phyloP scores from a whole-genome alignment of 768 basidiomycete genomes.

The Xanthoconium purpureum region DNA sequence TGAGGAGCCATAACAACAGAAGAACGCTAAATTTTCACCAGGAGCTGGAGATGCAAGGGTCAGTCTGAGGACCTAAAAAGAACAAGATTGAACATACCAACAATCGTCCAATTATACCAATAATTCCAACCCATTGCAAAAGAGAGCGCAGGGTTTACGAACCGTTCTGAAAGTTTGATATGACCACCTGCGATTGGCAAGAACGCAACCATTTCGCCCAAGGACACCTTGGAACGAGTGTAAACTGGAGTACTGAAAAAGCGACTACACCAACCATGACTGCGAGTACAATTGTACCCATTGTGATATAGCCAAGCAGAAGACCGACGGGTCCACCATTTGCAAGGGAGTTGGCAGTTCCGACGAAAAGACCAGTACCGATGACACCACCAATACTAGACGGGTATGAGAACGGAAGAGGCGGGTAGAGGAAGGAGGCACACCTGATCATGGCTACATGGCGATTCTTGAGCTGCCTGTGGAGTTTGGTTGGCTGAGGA shows the following conservation, averaged over 20 bases:
- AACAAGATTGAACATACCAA: slow-evolving; percentile 9
- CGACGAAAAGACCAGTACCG: slow-evolving; percentile 64
- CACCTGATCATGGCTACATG: slow-evolving; percentile 83
- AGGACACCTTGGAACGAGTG: slow-evolving; percentile 45
- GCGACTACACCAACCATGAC: slow-evolving; percentile 54
- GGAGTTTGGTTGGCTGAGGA: slow-evolving; percentile 29
- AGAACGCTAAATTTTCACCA: slow-evolving; percentile 12
- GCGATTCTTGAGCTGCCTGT: slow-evolving; percentile 68
- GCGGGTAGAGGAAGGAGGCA: background rate
- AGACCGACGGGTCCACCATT: slow-evolving; percentile 73
- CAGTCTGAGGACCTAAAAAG: background rate
- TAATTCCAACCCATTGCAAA: slow-evolving; percentile 55
- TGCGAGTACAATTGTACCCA: slow-evolving; percentile 67
- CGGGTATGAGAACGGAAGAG: background rate
- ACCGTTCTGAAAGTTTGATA: slow-evolving; percentile 78
- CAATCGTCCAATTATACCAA: slow-evolving; percentile 39
- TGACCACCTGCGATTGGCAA: slow-evolving; percentile 79
- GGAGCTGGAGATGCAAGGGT: slow-evolving; percentile 18
- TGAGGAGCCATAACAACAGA: background rate
- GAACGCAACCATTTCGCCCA: slow-evolving; percentile 62
- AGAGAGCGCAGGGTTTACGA: slow-evolving; percentile 73
- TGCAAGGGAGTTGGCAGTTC: slow-evolving; percentile 49
- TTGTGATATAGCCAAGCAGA: slow-evolving; percentile 61
- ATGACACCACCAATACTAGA: slow-evolving; percentile 59
- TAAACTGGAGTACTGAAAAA: background rate